Evolutionary conservation across 129 eudicot genomes (phyloP), one percentile per base, ranked within the genome.

Genomic region (Chrysanthemum seticuspe): DNA sequence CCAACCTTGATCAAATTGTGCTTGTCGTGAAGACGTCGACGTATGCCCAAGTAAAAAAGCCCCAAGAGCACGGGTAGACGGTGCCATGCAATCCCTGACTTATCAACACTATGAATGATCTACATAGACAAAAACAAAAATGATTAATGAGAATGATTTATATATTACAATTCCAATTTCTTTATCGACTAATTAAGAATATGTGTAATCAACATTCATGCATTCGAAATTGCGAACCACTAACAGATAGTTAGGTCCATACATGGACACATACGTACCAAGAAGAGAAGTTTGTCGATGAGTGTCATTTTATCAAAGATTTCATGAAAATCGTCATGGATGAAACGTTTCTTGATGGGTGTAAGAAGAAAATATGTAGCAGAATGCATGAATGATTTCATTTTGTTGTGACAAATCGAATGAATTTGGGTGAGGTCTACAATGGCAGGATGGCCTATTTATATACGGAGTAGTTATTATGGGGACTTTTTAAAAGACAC

Each of bases 1-100:
- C 83, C 85, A 14, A 82, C 87, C 48, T 79, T 79, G 21, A 85
- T 14, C 81, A 85, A 62, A 71, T 85, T 85, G 75, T 85, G 82
- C 56, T 66, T 15, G 13, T 85, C 72, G 66, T 85, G 83, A 70
- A 85, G 85, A 51, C 54, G 87, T 27, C 90, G 84, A 6, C 90
- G 87, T 13, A 82, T 65, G 13, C 45, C 78, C 47, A 85, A 79
- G 73, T 85, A 85, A 6, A 62, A 0, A 10, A 85, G 63, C 2
- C 86, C 90, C 70, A 85, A 52, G 25, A 79, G 14, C 62, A 85
- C 90, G 0, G 90, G 90, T 16, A 85, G 47, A 13, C 87, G 74
- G 66, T 85, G 85, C 90, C 90, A 82, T 27, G 13, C n/a, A 27
- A 57, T 76, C 5, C 85, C 83, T 11, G 69, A 18, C 59, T 65